Evolutionary conservation across 2,329 filamentous ascomycete species (phyloP).

Genomic region (Hypoxylon sp.): DNA sequence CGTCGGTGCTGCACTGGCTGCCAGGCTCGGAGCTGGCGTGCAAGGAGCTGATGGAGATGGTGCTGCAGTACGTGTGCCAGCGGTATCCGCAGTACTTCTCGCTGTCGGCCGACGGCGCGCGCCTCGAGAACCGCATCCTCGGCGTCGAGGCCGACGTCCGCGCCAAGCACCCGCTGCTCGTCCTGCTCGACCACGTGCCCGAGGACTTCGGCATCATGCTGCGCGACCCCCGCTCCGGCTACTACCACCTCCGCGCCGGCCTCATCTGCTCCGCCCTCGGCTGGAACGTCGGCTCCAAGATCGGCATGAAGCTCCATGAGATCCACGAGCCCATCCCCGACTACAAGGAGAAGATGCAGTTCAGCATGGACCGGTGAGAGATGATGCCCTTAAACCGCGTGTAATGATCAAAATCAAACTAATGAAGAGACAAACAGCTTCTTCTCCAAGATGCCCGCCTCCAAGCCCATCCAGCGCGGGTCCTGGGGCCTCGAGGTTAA

Average conservation of each 20-base stretch:
- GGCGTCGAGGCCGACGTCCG: conserved; percentile 67
- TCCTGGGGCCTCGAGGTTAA: conserved; percentile 85
- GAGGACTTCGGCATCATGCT: conserved; percentile 85
- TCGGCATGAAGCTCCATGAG: conserved; percentile 71
- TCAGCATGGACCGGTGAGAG: conserved; percentile 80
- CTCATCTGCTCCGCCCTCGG: conserved; percentile 81
- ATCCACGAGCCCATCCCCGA: conserved; percentile 82
- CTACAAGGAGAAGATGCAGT: conserved; percentile 87
- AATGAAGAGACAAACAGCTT: no score
- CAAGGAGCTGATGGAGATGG: conserved; percentile 90
- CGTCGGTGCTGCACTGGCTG: conserved; percentile 69
- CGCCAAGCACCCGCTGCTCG: conserved; percentile 68
- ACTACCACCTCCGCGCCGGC: conserved; percentile 78
- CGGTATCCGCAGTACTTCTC: conserved; percentile 80
- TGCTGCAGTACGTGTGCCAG: conserved; percentile 77
- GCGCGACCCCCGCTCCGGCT: conserved; percentile 73
- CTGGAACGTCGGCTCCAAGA: conserved; percentile 79
- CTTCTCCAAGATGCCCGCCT: conserved; percentile 78
- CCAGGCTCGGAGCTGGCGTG: conserved; percentile 81
- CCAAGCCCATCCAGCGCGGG: conserved; percentile 80
- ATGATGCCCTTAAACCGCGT: not conserved
- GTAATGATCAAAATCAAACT: no score
- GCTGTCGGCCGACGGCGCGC: conserved; percentile 59
- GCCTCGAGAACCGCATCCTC: conserved; percentile 75
- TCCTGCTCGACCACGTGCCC: conserved; percentile 79